Evolutionary conservation across 106 monocot genomes (phyloP), one percentile per base, ranked within the genome.

Genomic region (Dendrobium huoshanense): DNA sequence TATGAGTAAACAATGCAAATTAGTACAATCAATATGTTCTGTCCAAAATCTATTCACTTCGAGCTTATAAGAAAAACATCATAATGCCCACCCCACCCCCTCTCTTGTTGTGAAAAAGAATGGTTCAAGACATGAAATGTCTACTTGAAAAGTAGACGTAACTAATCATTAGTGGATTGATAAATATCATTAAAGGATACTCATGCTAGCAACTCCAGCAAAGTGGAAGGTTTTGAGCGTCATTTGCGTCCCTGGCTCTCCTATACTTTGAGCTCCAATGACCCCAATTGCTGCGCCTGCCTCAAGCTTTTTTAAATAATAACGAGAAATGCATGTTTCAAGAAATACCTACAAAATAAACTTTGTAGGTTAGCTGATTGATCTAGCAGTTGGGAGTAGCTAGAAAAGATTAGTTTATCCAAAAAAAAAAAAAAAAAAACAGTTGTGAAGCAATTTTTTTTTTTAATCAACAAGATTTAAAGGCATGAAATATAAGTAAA

Each of bases 141-240:
- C n/a, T n/a, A n/a, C n/a, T 65, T 65, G 16, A 37, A 70, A 29
- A 29, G 33, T 37, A 15, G 13, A 15, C 37, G 76, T n/a, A 15
- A 25, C 20, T 25, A 44, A 25, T 9, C 70, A 48, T 33, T 20
- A 67, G 33, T 15, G 19, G 27, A 82, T 37, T 19, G 25, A 42
- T 18, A 59, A 31, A 45, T 54, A 65, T 73, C 27, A 41, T 10
- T 9, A 77, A 68, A 90, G 92, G 95, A 95, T 95, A 95, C 95
- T 99, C 99, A 99, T 99, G 86, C 95, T 98, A 80, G 99, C 99
- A 81, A 99, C 91, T 84, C 99, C 99, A 84, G 95, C 95, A 93
- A 95, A 95, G 78, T 99, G 99, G 79, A 99, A 99, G 54, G 99
- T 99, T 86, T 99, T 99, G 65, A 99, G 80, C 54, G 99, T 99